phyloP scores from a whole-genome alignment of 805 yeast species.

The Sugiyamaella smithiae region DNA sequence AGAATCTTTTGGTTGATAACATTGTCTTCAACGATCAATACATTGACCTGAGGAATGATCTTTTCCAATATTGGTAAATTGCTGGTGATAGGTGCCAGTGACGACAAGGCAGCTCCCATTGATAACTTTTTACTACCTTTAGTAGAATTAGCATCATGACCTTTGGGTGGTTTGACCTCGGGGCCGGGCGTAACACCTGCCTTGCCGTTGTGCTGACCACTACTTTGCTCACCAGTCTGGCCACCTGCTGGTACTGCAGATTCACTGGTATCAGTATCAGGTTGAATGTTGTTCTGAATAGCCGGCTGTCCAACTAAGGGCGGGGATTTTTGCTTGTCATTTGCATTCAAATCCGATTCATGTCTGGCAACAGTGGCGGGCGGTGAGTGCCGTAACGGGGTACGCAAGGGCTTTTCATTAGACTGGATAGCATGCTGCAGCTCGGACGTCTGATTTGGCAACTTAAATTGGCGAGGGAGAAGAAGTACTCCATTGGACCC shows the following conservation, averaged over 20 bases:
- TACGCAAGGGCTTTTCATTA: not conserved
- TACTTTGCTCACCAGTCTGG: not conserved
- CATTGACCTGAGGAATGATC: constrained; percentile 85
- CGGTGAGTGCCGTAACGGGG: not conserved
- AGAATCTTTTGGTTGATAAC: constrained; percentile 89
- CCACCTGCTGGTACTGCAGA: not conserved
- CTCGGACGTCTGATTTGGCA: constrained; percentile 9
- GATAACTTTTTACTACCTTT: not conserved
- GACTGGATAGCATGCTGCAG: not conserved
- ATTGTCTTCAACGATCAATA: constrained; percentile 93
- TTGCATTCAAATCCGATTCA: not conserved
- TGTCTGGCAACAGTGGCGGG: not conserved
- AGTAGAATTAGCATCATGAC: not conserved
- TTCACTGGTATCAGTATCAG: not conserved
- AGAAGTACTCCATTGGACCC: constrained; percentile 29
- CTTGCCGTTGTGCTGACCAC: not conserved
- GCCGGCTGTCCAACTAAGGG: not conserved
- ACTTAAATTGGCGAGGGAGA: constrained; percentile 31
- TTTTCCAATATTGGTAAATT: constrained; percentile 36
- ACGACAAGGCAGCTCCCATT: too few relatives aligned
- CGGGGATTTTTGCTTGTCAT: not conserved
- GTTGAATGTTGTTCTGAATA: not conserved
- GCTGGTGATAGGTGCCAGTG: not conserved
- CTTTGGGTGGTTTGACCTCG: constrained; percentile 5
- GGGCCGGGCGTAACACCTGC: not conserved